Conservation (phyloP, 2,329 filamentous ascomycete species). For the Diaporthe batatas region DNA sequence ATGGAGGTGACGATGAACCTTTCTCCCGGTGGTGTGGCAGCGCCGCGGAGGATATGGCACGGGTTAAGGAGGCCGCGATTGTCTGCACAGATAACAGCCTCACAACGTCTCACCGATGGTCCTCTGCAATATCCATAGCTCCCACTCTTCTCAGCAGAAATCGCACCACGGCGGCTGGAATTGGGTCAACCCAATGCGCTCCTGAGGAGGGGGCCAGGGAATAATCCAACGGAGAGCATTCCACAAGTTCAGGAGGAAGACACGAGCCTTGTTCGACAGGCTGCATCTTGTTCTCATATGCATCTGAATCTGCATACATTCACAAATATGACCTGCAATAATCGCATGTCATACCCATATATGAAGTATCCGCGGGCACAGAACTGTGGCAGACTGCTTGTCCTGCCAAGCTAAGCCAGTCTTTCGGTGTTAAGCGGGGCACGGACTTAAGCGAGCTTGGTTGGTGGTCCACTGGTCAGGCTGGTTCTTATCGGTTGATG, state of each 20-base stretch:
- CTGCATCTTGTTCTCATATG: not conserved
- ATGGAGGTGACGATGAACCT: not conserved
- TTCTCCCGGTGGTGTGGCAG: not conserved
- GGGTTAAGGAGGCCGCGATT: not conserved
- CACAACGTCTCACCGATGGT: not conserved
- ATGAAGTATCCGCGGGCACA: not conserved
- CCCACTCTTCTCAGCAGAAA: not conserved
- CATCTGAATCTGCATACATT: not conserved
- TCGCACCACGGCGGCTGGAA: not conserved
- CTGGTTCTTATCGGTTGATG: slow-evolving; percentile 2
- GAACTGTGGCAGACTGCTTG: not conserved
- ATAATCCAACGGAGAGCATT: too few relatives aligned
- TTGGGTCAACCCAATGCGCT: not conserved
- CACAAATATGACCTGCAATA: not conserved
- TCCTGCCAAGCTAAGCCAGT: not conserved
- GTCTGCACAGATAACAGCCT: not conserved
- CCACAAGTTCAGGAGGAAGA: too few relatives aligned
- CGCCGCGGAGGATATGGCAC: not conserved
- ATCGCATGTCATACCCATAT: not conserved
- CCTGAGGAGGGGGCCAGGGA: not conserved
- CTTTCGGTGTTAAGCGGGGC: slow-evolving; percentile 21
- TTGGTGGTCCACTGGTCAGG: not conserved
- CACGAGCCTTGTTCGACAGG: not conserved
- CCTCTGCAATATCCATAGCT: too few relatives aligned
- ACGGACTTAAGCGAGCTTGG: slow-evolving; percentile 28